Evolutionary conservation across 331 rosid genomes (phyloP).

Genomic region (Phaseolus coccineus): DNA sequence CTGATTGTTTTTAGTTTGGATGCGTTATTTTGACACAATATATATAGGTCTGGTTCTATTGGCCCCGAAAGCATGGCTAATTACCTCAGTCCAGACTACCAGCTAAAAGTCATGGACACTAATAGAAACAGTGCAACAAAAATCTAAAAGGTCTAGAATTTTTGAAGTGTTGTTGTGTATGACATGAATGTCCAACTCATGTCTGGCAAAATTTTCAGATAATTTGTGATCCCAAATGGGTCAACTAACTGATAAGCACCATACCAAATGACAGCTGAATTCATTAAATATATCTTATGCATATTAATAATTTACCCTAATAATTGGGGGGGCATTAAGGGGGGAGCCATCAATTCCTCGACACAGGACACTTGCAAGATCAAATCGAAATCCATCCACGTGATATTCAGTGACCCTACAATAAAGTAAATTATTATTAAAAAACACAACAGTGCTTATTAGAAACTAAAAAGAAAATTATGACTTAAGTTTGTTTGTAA

Average conservation of each 20-base stretch:
- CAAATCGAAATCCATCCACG: slow-evolving; percentile 97
- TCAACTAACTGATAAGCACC: slow-evolving; percentile 17
- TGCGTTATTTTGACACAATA: slow-evolving; percentile 18
- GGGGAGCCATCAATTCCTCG: slow-evolving; percentile 91
- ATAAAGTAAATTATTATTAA: slow-evolving; percentile 38
- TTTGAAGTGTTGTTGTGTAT: slow-evolving; percentile 9
- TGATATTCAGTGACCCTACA: slow-evolving; percentile 93
- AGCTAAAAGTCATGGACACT: slow-evolving; percentile 31
- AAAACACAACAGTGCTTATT: slow-evolving; percentile 21
- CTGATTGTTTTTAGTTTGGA: background rate
- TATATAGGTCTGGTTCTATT: background rate
- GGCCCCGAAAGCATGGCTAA: slow-evolving; percentile 10
- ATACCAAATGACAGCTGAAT: slow-evolving; percentile 22
- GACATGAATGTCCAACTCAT: slow-evolving; percentile 6
- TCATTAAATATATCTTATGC: slow-evolving; percentile 27
- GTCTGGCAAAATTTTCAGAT: background rate
- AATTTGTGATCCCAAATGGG: slow-evolving; percentile 29
- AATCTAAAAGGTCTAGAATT: slow-evolving; percentile 19
- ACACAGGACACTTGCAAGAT: slow-evolving; percentile 92
- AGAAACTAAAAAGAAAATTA: slow-evolving; percentile 3
- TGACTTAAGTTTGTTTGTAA: slow-evolving; percentile 14
- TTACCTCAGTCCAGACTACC: background rate
- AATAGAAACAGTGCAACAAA: background rate
- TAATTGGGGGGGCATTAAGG: slow-evolving; percentile 77
- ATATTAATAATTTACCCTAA: slow-evolving; percentile 67